Conservation (phyloP, 2,329 filamentous ascomycete genomes). For the Penicillium sp. region DNA sequence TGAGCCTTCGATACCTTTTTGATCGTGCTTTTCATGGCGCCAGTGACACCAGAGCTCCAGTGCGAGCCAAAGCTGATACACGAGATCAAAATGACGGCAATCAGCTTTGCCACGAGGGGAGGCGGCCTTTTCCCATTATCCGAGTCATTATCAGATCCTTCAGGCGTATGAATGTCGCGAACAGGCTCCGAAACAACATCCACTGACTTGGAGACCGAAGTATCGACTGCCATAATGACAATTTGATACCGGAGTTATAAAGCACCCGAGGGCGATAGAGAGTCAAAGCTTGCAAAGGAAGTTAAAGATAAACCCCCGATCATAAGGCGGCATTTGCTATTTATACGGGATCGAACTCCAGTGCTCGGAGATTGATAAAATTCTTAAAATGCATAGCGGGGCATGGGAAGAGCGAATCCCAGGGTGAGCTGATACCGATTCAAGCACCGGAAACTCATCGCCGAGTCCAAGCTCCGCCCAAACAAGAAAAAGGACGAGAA, state of each 20-base stretch:
- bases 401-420: not conserved
- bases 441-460: not conserved
- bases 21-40: constrained; percentile 62
- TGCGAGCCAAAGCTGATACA: constrained; percentile 60
- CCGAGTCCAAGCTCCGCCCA: not conserved
- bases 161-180: not conserved
- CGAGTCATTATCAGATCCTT: not conserved
- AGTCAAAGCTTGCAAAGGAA: not conserved
- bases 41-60: constrained; percentile 62
- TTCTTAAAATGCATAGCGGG: not conserved
- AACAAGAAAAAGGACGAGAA: constrained; percentile 1
- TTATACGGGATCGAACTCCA: not conserved
- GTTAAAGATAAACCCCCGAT: not conserved
- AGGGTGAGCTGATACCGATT: not conserved
- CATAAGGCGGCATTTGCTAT: not conserved
- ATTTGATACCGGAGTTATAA: not conserved
- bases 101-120: constrained; percentile 37
- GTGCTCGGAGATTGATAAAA: constrained; percentile 8
- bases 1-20: constrained; percentile 50
- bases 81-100: constrained; percentile 47
- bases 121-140: constrained; percentile 24
- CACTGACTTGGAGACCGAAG: constrained; percentile 10
- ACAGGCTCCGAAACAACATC: constrained; percentile 4
- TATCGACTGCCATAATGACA: constrained; percentile 4
- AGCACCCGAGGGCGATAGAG: not conserved